Evolutionary conservation across 305 asterid genomes (phyloP), one percentile per base, ranked within the genome.

Genomic region (Solanum chacoense): DNA sequence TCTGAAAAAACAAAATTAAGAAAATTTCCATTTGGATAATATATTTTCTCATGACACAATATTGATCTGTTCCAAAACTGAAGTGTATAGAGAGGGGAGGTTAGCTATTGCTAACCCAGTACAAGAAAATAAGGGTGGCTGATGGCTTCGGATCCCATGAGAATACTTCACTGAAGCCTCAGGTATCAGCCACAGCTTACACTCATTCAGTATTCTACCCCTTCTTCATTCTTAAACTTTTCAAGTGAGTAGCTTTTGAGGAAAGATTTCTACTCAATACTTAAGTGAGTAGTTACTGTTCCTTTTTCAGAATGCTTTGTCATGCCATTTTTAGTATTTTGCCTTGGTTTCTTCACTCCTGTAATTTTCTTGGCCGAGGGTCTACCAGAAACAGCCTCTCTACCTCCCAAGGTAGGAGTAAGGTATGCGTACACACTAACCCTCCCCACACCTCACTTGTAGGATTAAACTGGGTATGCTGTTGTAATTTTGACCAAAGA

Each of bases 141-240:
- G 50, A 35, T 76, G 55, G 55, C 6, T 35, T 22, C 11, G 1
- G 55, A 76, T 35, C 10, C 87, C 28, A n/a, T 26, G 24, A 79
- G 45, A 80, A 88, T 71, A 63, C 87, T 81, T 83, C 84, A 6
- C 36, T 71, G 55, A 42, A 80, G 76, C 84, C 84, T 80, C 36
- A 22, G 74, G 87, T 69, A 81, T 42, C 73, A 71, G 84, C 75
- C 87, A 88, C 65, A 38, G 50, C 84, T 81, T 4, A 81, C 50
- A 88, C 84, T 80, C 55, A 80, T 69, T 81, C 83, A 88, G 83
- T 81, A 81, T 69, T 88, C 45, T 38, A 69, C 40, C 84, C 55
- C 65, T 79, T 87, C 81, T 88, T 81, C 87, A 88, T 81, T 81
- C 90, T 88, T 81, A 13, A 67, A 67, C 81, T 8, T 79, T 35